phyloP scores from a whole-genome alignment of 192 early-diverging fungal genomes.

The Rhizophagus prolifer region DNA sequence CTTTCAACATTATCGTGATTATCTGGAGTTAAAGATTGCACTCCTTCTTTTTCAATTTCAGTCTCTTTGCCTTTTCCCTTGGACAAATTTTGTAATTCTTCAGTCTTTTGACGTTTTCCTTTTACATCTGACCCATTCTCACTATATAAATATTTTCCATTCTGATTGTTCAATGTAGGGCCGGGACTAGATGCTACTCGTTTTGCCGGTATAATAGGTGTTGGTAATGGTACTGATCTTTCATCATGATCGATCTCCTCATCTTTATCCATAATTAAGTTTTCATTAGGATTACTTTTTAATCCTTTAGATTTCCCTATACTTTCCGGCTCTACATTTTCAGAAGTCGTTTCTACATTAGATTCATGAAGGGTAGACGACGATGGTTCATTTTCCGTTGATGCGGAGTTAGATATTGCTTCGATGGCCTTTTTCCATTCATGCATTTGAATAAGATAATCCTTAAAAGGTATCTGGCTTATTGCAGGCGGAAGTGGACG shows the following conservation, averaged over 20 bases:
- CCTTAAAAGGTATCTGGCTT: not conserved
- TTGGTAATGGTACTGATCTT: not conserved
- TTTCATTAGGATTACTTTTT: not conserved
- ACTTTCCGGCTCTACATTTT: not conserved
- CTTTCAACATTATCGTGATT: not conserved
- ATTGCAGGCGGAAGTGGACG: not conserved
- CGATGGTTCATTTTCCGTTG: not conserved
- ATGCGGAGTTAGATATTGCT: not conserved
- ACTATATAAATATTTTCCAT: not conserved
- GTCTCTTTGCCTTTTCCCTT: not conserved
- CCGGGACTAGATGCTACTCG: not conserved
- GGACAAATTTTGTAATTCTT: not conserved
- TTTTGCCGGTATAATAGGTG: slow-evolving; percentile 21
- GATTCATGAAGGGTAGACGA: too few relatives aligned
- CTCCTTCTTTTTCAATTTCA: not conserved
- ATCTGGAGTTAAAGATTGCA: not conserved
- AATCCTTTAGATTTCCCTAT: not conserved
- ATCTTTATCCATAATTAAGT: not conserved
- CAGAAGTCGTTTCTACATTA: not conserved
- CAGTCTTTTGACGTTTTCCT: slow-evolving; percentile 12
- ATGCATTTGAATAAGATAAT: not conserved
- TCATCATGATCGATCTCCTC: not conserved
- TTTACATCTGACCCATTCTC: slow-evolving; percentile 1
- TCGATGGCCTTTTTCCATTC: not conserved
- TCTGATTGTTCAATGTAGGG: not conserved